Base-by-base conservation (phyloP, 1,284 basidiomycete genomes). In the Ganoderma meredithae region DNA sequence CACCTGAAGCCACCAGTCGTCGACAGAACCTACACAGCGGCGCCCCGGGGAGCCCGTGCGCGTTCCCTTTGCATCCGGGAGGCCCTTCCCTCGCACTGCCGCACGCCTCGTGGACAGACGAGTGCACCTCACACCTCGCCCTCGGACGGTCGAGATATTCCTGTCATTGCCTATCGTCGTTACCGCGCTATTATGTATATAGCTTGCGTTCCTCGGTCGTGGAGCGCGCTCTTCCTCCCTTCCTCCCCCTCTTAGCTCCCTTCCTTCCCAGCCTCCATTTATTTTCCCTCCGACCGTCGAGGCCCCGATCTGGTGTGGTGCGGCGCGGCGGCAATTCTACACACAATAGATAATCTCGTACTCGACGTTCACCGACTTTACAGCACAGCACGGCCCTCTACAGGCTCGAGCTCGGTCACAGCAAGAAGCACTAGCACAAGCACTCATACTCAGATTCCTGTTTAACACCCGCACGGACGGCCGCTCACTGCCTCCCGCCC, bases 81-180 rank as follows among this genome's bases (percentile, higher is more conserved):
- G 55, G 19, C 62, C 62, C 13, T 39, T 25, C 55, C 41, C 41
- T 25, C 41, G 44, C 44, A 33, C 22, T 13, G 15, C 63, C n/a
- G 63, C 43, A 17, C 43, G 64, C 56, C 39, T 31, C 63, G 58
- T 22, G 52, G 15, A 64, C 60, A 36, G 40, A 15, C 44, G 44
- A 22, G 44, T 8, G 44, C 44, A 47, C 44, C 44, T 47, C 44
- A 47, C 44, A 22, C n/a, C 6, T n/a, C 25, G 53, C 39, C 36
- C 33, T 33, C 52, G 25, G 27, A 53, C 17, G n/a, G 56, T 36
- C 47, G 68, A 64, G 72, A 70, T 72, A 70, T 72, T 71, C 66
- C 71, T 72, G 73, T 73, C 70, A 72, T 74, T 74, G 72, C 70
- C 67, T 69, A 69, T 75, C 73, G 71, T 74, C 69, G 44, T 22